Base-by-base conservation (phyloP, 345 rosid species). In the Hibiscus trionum region DNA sequence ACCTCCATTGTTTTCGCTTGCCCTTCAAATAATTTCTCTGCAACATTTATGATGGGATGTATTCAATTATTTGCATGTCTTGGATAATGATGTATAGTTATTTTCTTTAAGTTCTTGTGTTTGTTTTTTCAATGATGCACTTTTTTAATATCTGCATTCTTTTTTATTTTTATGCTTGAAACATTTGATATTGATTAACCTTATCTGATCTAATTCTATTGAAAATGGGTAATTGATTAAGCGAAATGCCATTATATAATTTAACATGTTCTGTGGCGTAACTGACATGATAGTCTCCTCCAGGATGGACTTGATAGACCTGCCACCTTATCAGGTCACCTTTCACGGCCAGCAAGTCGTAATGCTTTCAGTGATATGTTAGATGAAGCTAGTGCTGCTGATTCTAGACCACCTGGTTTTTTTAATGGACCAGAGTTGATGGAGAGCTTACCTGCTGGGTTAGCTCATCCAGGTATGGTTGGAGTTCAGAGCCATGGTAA, bases 221-320 rank as follows among this genome's bases (percentile, higher is more conserved):
- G 29, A 44, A 65, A 21, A 12, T 65, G 31, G 53, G 6, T 21
- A 17, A 21, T 11, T 16, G 14, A 61, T 16, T 42, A 42, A 65
- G 69, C 11, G 31, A 65, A 42, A 65, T 65, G 6, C 69, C 17
- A 19, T 21, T 39, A 19, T 64, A 21, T 65, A 21, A 44, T 44
- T 64, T 65, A 63, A 17, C 26, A 1, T n/a, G 35, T 42, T 42
- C 52, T 42, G n/a, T 65, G 2, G 4, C 12, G 16, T 71, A 71
- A 60, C 65, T 77, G 66, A 73, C 11, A 50, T 46, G 50, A 59
- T 31, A 77, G 60, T 61, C 39, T 78, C 63, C 79, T 81, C 67
- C 80, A 94, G 96, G 97, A 84, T 75, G 97, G 96, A 67, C 75
- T 82, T 75, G 96, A 89, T 75, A 84, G 77, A 27, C 81, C 86